Base-by-base conservation (phyloP, 2,329 filamentous ascomycete species). In the Colletotrichum ledebouriae region DNA sequence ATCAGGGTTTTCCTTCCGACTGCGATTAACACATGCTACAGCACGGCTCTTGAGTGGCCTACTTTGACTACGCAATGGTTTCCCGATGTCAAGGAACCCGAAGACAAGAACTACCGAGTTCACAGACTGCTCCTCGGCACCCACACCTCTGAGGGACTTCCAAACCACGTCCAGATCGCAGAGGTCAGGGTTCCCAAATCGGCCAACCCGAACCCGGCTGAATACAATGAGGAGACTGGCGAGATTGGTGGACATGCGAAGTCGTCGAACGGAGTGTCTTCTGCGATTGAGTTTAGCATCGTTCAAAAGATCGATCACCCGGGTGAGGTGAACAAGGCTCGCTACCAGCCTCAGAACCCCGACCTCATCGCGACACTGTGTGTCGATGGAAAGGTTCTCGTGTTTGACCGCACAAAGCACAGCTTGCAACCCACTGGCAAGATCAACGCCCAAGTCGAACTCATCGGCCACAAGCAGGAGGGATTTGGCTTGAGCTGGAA, bases 1-100 rank as follows among this genome's bases (percentile, higher is more conserved):
- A 20, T 29, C 52, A 10, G 4, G 72, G 62, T 3, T 10, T 29
- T n/a, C 10, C 58, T 3, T 22, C 11, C 39, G 29, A 15, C 7
- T 20, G 11, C 15, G 13, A 17, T 22, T 63, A 17, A 44, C 39
- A 76, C 25, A 33, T 11, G 15, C 34, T 59, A 39, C 56, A 91
- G 94, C 75, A 97, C 94, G 72, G 97, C 97, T 46, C 85, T 99
- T 66, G 94, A 97, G 77, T 99, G 96, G 96, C 96, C 96, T 13
- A 98, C 96, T 3, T 88, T 99, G 71, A 98, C 96, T 29, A 94
- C 94, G 2, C 96, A 99, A 83, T 99, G 97, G 97, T 92, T 99
- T 74, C 96, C 97, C 22, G 96, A 99, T 79, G 92, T 95, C 74
- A 94, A 95, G 85, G 90, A 92, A 84, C 87, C 93, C 29, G 91